Base-by-base conservation (phyloP, 495 filamentous ascomycete species). In the Neurospora cerealis region DNA sequence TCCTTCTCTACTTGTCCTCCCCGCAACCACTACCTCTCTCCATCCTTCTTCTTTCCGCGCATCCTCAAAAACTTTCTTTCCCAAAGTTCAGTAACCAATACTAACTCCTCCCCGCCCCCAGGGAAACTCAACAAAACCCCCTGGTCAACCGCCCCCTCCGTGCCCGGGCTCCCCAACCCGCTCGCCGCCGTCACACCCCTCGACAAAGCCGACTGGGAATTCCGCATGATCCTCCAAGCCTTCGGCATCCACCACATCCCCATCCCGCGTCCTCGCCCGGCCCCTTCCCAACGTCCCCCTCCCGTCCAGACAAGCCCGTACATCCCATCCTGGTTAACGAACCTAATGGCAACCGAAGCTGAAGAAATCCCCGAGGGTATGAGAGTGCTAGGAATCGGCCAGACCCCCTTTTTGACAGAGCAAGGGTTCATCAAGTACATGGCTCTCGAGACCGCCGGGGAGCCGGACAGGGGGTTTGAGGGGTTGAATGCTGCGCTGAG, bases 91-190 rank as follows among this genome's bases (percentile, higher is more conserved):
- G n/a, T n/a, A n/a, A n/a, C n/a, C n/a, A n/a, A n/a, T n/a, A 28
- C 54, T 66, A 34, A 66, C 54, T 4, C 5, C 11, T 17, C 11
- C n/a, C 21, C 15, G 15, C 40, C 42, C 10, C 11, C 28, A 62
- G 54, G 54, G 54, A 66, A 66, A 66, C 54, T 66, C 54, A 66
- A 66, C 54, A 66, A 66, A 34, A 66, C 54, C 54, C 54, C 54
- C 28, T 66, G 54, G 54, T 34, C 54, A 4, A 4, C 11, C 54
- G 1, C 2, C 54, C 24, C 13, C 15, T 4, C 54, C 54, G 15
- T 34, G 13, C 24, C 54, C 2, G 54, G 54, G 3, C 2, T 66
- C 3, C 28, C 54, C 6, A 4, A 66, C 54, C 54, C 54, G 15
- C 7, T 66, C 15, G 28, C 54, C 28, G 54, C 28, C 54, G 0